Base-by-base conservation (phyloP, 1,139 yeast species). In the Yamadazyma aaseri region DNA sequence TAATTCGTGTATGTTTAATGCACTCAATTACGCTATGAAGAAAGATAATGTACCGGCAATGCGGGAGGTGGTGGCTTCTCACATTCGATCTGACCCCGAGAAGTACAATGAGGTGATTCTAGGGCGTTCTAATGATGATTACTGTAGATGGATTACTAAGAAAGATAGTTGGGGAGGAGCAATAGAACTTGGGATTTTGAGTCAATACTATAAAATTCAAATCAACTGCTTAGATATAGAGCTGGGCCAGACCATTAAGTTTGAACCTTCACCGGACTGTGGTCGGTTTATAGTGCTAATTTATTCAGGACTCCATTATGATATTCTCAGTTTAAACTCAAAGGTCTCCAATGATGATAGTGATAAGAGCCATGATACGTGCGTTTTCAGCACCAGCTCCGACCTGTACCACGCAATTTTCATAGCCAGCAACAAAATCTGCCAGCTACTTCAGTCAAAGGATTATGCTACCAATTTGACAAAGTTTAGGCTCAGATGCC, bases 151-250 rank as follows among this genome's bases (percentile, higher is more conserved):
- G 94, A 85, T 85, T 18, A 45, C 53, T 29, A 63, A 71, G 40
- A 71, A 71, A 20, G 79, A 73, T 30, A 73, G 86, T 15, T 85
- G 95, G 95, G 95, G 95, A 13, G 95, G 95, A 6, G 94, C 89
- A 4, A 84, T 86, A 28, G 95, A 85, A 53, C 60, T 85, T 36
- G 78, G 81, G 10, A 81, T 86, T 7, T 56, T 86, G 21, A 73
- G 87, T 1, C 65, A 70, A 20, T 66, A 73, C 49, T 66, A 82
- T 33, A 60, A 65, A 3, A 55, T 82, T 5, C 66, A 76, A 4
- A 78, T 85, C 25, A 65, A 72, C 38, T 80, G 87, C 17, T 57
- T 84, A 24, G 95, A 85, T 49, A 76, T 85, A 16, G 85, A 80
- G 47, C 81, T 79, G 47, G 76, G 78, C 3, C 65, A 77, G 28